A percentile compares a stretch with the other conserved stretches of the same genome.
These are phyloP conservation scores for Turritis glabra DNA, from an alignment of 345 rosid genomes.

Conservation along the genomic window DNA sequence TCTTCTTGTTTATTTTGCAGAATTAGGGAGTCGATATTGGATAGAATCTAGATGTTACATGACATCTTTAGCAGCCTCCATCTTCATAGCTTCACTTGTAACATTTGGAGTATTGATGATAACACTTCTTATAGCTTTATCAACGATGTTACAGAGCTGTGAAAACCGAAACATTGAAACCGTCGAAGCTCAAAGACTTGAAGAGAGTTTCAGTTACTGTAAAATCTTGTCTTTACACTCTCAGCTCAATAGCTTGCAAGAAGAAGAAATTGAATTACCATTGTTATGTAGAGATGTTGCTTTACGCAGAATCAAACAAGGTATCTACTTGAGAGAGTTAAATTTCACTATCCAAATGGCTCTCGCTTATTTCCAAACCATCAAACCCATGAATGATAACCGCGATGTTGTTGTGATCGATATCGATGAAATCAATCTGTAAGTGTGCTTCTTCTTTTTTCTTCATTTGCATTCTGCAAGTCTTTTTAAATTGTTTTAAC, in stretches of 20 bases:
- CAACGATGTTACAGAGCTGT: constrained; percentile 80
- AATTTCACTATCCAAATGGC: constrained; percentile 47
- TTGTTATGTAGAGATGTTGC: constrained; percentile 54
- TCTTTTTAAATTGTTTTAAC: neutral
- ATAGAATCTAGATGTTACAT: constrained; percentile 77
- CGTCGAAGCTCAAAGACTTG: constrained; percentile 43
- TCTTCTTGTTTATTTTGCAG: constrained; percentile 38
- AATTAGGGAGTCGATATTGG: constrained; percentile 53
- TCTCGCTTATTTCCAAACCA: constrained; percentile 47
- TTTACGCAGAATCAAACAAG: constrained; percentile 44
- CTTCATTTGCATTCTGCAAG: neutral
- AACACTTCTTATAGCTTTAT: constrained; percentile 59
- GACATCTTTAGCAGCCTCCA: constrained; percentile 71
- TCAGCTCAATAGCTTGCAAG: constrained; percentile 52
- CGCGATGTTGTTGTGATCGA: constrained; percentile 64
- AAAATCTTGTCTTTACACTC: constrained; percentile 54
- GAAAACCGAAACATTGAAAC: constrained; percentile 50
- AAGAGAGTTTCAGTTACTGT: constrained; percentile 52
- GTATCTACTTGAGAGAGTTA: constrained; percentile 57
- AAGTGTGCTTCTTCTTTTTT: constrained; percentile 36
- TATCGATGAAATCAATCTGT: constrained; percentile 57
- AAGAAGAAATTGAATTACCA: constrained; percentile 45
- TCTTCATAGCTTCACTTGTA: constrained; percentile 62
- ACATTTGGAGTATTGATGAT: constrained; percentile 62
- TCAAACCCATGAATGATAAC: constrained; percentile 42